Base-by-base conservation (phyloP, 768 basidiomycete genomes). In the Daedaleopsis nitida region DNA sequence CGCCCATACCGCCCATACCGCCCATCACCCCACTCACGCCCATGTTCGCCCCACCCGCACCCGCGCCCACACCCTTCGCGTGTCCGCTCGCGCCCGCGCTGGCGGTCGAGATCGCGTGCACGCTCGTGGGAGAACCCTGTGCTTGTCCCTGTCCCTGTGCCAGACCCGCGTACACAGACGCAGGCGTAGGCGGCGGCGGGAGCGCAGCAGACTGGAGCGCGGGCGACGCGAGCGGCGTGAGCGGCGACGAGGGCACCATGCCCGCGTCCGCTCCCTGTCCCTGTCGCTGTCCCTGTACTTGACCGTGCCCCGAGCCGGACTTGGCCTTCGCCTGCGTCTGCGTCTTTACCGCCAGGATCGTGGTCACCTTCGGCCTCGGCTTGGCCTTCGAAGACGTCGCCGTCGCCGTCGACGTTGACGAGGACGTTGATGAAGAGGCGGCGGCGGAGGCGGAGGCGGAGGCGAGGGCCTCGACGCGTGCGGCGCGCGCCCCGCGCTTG, bases 401-500 rank as follows among this genome's bases (percentile, higher is more conserved):
- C 9, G 27, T 32, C 3, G 4, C 27, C 27, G 27, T 3, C 7
- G 27, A 3, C 7, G 27, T 32, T 7, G 55, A 6, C 24, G 57
- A 6, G 12, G 57, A 24, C 3, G 39, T 42, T 42, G 39, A 42
- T 7, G 53, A 48, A 3, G 38, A 37, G 52, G 52, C 12, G 37
- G 50, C 43, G 19, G n/a, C 58, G 9, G 50, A 55, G 1, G 50
- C 49, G 10, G 57, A 24, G 8, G 60, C 60, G 11, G 58, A 52
- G 3, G 63, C 58, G 58, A 63, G 62, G 0, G 67, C 66, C 51
- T 64, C 52, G 32, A 69, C 62, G 39, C 61, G 63, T 32, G 57
- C 61, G 44, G 66, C 65, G 60, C 69, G 68, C 45, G 68, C 63
- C 11, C 54, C 57, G 19, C 71, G 67, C 51, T 80, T 75, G 69